Percentiles rank a stretch among this genome's conserved stretches.
These are phyloP conservation scores for Comarum palustre DNA, from an alignment of 306 rosid species.

Conservation along the genomic window DNA sequence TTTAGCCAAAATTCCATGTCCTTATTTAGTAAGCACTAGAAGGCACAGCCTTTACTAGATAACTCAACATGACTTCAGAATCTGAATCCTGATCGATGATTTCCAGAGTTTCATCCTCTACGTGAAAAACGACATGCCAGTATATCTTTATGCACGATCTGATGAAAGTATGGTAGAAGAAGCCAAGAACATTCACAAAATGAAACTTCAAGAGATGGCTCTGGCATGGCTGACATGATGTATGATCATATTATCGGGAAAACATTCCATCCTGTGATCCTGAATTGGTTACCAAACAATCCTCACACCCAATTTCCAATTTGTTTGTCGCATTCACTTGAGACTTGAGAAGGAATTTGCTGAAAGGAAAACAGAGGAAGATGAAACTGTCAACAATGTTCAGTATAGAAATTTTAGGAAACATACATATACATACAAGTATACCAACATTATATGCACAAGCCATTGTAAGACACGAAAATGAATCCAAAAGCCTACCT, in stretches of 20 bases:
- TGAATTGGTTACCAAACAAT: slow-evolving; percentile 83
- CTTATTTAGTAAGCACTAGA: too few relatives aligned
- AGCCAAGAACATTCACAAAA: not conserved
- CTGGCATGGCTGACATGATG: not conserved
- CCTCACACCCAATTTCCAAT: slow-evolving; percentile 50
- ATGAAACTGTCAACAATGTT: slow-evolving; percentile 11
- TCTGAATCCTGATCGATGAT: not conserved
- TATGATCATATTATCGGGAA: not conserved
- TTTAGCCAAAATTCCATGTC: too few relatives aligned
- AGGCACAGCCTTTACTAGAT: slow-evolving; percentile 27
- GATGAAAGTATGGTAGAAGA: not conserved
- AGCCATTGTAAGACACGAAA: not conserved
- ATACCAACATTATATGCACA: not conserved
- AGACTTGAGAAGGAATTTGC: slow-evolving; percentile 78
- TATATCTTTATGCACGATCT: not conserved
- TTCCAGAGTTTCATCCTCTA: not conserved
- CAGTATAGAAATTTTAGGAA: not conserved
- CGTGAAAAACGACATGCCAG: not conserved
- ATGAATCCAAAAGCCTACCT: slow-evolving; percentile 44
- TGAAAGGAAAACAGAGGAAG: slow-evolving; percentile 21
- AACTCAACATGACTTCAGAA: slow-evolving; percentile 34
- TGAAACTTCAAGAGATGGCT: not conserved
- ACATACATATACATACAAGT: not conserved
- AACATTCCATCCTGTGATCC: slow-evolving; percentile 63
- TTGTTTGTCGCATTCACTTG: slow-evolving; percentile 72